Evolutionary conservation across 441 rosid genomes (phyloP), one percentile per base, ranked within the genome.

Genomic region (Bruguiera hainesii): DNA sequence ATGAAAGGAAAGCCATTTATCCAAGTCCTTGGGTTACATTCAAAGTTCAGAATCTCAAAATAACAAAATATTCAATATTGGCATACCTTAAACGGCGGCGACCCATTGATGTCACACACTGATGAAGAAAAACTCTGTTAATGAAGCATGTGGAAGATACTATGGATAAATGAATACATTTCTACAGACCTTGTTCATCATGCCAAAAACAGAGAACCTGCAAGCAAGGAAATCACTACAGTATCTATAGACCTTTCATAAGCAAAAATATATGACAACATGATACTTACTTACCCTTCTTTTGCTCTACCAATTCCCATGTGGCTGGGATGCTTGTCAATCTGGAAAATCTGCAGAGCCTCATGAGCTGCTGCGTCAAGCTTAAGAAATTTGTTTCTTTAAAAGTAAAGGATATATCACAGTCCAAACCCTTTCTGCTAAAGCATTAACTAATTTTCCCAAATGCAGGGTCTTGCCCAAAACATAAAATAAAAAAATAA

Each of bases 281-380:
- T 26, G 33, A 61, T 20, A 42, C 29, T 53, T 20, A 42, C 50
- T 37, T 86, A 95, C 99, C 99, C 99, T 86, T 95, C 98, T 77
- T 95, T 95, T 76, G 97, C 96, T 84, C 99, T 81, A 63, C 99
- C 99, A 73, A 95, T 95, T 72, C 98, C 99, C 97, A 95, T 92
- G 79, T 92, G 96, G 82, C 99, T 95, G 74, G 99, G 98, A 84
- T 95, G 99, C 73, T 92, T 95, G 78, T 95, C 97, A 57, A 78
- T 76, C 81, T 91, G 96, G 75, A 95, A 95, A 72, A 90, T 90
- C 86, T 95, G 98, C 79, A 95, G 75, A 64, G 94, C 98, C 79
- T 91, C 99, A 61, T 90, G 91, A 77, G 98, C 90, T 74, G 93
- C 87, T 3, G 87, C 93, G 76, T 95, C 99, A 75, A 92, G 87